Conservation (phyloP, 2,329 filamentous ascomycete species). For the Fusarium sp. region DNA sequence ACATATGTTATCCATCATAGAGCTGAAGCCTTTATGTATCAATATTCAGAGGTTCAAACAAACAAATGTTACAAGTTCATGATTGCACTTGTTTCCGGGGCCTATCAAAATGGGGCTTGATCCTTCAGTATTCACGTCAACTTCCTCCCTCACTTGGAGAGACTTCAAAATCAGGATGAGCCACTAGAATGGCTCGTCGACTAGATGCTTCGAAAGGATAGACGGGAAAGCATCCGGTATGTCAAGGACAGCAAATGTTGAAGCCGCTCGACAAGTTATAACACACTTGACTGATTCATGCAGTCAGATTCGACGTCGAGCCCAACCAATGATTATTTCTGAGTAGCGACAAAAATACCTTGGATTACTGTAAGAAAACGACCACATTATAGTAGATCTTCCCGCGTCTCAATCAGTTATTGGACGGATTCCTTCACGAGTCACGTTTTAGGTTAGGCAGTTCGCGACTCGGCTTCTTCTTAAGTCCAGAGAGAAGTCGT, state of each 20-base stretch:
- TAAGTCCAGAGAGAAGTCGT: slow-evolving; percentile 34
- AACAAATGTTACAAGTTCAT: neutral
- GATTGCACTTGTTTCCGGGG: neutral
- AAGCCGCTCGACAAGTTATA: neutral
- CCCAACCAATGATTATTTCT: neutral
- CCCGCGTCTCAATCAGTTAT: neutral
- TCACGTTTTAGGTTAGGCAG: slow-evolving; percentile 18
- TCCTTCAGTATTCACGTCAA: neutral
- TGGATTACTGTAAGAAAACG: slow-evolving; percentile 7
- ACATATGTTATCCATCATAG: slow-evolving; percentile 30
- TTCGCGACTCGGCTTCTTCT: slow-evolving; percentile 46
- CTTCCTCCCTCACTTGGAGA: neutral
- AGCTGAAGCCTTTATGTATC: slow-evolving; percentile 31
- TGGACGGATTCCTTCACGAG: slow-evolving; percentile 10
- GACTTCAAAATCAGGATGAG: neutral
- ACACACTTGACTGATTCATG: neutral
- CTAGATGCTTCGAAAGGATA: neutral
- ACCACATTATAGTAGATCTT: neutral
- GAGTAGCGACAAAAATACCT: neutral
- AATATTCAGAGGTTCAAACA: slow-evolving; percentile 17
- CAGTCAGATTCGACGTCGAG: neutral
- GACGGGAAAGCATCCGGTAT: neutral
- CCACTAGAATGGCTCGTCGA: neutral
- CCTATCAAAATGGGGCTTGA: neutral
- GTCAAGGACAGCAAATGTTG: neutral